Conservation (phyloP, 1,284 basidiomycete species). For the Fomitopsis palustris region DNA sequence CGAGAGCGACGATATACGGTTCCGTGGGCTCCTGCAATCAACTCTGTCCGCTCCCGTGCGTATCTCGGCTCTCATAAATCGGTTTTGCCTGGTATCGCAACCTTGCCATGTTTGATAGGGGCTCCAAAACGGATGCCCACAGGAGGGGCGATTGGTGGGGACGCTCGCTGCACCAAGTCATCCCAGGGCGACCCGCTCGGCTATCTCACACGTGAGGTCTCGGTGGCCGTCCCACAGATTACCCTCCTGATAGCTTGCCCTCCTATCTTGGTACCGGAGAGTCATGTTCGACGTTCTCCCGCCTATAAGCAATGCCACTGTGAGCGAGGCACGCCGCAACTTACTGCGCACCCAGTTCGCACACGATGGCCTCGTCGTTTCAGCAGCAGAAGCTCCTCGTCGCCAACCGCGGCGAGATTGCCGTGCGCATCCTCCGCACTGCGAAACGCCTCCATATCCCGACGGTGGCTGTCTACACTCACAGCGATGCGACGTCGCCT, state of each 20-base stretch:
- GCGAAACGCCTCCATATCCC: conserved; percentile 43
- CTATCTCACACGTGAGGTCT: too few relatives aligned
- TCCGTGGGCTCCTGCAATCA: not conserved
- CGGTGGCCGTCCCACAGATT: too few relatives aligned
- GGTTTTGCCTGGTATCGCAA: not conserved
- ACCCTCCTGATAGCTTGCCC: not conserved
- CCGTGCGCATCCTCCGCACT: conserved; percentile 53
- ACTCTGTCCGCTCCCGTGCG: not conserved
- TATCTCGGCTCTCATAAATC: not conserved
- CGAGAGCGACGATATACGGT: not conserved
- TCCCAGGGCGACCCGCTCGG: too few relatives aligned
- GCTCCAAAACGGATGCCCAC: not conserved
- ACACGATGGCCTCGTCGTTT: not conserved
- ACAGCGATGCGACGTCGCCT: conserved; percentile 48
- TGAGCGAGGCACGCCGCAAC: not conserved
- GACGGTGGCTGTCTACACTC: conserved; percentile 53
- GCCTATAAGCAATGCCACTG: not conserved
- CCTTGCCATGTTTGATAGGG: not conserved
- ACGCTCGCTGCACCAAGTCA: too few relatives aligned
- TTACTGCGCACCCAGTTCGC: not conserved
- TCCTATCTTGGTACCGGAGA: not conserved
- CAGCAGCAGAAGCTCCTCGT: conserved; percentile 37
- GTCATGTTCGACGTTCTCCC: not conserved
- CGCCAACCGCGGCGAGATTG: conserved; percentile 52
- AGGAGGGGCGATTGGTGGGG: not conserved